A percentile compares a stretch with the other conserved stretches of the same genome.
Evolutionary conservation across 1,139 yeast genomes (phyloP).

Genomic region (Lodderomyces theae): DNA sequence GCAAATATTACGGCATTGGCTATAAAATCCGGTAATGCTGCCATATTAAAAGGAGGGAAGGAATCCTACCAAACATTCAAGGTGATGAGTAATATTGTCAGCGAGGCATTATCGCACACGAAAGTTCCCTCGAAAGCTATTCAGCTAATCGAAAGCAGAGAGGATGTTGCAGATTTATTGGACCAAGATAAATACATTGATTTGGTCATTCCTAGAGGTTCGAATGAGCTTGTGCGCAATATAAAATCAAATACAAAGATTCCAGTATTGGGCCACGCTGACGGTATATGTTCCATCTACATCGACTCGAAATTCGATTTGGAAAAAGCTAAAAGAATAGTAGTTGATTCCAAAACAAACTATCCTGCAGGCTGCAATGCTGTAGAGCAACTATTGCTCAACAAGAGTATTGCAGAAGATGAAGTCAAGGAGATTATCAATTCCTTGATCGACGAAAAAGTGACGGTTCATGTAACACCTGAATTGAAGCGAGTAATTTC

Average conservation of each 20-base stretch:
- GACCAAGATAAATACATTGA: slow-evolving; percentile 88
- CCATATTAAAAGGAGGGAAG: slow-evolving; percentile 95
- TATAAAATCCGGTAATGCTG: slow-evolving; percentile 92
- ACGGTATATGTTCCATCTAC: slow-evolving; percentile 90
- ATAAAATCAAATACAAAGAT: slow-evolving; percentile 87
- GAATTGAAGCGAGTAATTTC: slow-evolving; percentile 37
- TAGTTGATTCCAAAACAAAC: slow-evolving; percentile 87
- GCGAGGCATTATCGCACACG: slow-evolving; percentile 57
- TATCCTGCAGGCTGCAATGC: slow-evolving; percentile 99
- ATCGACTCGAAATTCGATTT: slow-evolving; percentile 75
- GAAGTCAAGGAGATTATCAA: slow-evolving; percentile 43
- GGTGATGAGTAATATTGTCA: slow-evolving; percentile 73
- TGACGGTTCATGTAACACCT: slow-evolving; percentile 65
- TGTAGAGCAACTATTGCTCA: slow-evolving; percentile 77
- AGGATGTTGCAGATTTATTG: slow-evolving; percentile 81
- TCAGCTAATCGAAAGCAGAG: slow-evolving; percentile 83
- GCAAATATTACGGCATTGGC: slow-evolving; percentile 96
- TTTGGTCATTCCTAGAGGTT: slow-evolving; percentile 95
- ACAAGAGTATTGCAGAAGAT: slow-evolving; percentile 45
- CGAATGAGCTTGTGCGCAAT: slow-evolving; percentile 81
- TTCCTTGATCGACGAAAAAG: slow-evolving; percentile 60
- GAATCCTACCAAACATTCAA: slow-evolving; percentile 84
- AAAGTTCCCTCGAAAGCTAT: slow-evolving; percentile 77
- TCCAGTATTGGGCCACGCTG: slow-evolving; percentile 98
- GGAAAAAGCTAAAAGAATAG: slow-evolving; percentile 68